Percentiles rank a stretch among this genome's conserved stretches.
phyloP scores from a whole-genome alignment of 1,284 basidiomycete genomes.

The Golubevia sp. region DNA sequence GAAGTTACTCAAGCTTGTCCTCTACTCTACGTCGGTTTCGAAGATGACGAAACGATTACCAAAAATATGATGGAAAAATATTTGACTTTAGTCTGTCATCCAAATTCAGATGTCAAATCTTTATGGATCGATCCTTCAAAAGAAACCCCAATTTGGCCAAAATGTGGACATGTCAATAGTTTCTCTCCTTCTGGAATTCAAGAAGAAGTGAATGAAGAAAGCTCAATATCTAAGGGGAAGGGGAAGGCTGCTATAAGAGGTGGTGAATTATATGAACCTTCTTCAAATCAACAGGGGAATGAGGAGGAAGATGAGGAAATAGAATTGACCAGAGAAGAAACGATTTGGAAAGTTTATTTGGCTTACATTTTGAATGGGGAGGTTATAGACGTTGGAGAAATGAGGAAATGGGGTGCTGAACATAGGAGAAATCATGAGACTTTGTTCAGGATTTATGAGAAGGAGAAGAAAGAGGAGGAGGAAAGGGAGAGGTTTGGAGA shows the following conservation, averaged over 20 bases:
- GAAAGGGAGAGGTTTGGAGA: conserved; percentile 6
- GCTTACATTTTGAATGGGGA: conserved; percentile 25
- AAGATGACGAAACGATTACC: conserved; percentile 41
- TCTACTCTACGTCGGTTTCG: conserved; percentile 34
- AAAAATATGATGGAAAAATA: conserved; percentile 44
- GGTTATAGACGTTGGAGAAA: conserved; percentile 16
- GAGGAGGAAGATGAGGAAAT: conserved; percentile 11
- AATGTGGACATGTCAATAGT: conserved; percentile 29
- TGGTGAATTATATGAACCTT: conserved; percentile 31
- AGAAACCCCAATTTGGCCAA: conserved; percentile 23
- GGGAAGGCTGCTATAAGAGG: conserved; percentile 20
- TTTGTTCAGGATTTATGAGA: conserved; percentile 4
- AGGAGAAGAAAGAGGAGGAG: conserved; percentile 22
- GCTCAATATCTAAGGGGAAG: conserved; percentile 13
- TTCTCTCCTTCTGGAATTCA: conserved; percentile 13
- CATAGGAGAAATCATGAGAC: conserved; percentile 5
- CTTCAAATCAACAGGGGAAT: conserved; percentile 3
- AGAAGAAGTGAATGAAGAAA: conserved; percentile 1
- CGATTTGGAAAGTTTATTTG: conserved; percentile 35
- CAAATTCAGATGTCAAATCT: conserved; percentile 23
- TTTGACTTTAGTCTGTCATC: conserved; percentile 27
- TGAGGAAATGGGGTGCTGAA: conserved; percentile 19
- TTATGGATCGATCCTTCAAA: conserved; percentile 40
- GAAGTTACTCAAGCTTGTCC: conserved; percentile 14
- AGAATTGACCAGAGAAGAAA: conserved; percentile 28